A percentile compares a stretch with the other conserved stretches of the same genome.
Conservation (phyloP, 108 stramenopile genomes). For the Nitzschia sp. region DNA sequence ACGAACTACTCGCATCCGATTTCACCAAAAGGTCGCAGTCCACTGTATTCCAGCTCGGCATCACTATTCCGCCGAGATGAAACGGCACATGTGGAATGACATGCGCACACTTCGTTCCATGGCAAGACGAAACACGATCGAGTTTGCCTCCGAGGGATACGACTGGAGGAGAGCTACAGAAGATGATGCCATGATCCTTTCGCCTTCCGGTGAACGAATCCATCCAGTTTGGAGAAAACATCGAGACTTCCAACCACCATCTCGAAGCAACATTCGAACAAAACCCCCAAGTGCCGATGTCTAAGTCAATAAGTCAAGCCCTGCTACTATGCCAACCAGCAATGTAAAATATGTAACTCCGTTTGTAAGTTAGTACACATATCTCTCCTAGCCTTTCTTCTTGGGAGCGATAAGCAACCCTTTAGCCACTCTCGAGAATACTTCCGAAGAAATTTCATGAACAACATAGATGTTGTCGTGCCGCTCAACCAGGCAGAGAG, state of each 20-base stretch:
- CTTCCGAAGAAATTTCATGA: no score
- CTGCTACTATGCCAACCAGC: no score
- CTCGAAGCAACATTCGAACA: not conserved
- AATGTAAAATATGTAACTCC: no score
- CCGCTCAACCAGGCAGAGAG: no score
- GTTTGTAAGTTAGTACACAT: no score
- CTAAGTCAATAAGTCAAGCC: not conserved
- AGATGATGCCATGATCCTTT: slow-evolving; percentile 34
- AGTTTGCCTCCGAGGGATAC: slow-evolving; percentile 37
- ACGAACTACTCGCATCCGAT: slow-evolving; percentile 21
- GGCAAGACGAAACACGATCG: slow-evolving; percentile 36
- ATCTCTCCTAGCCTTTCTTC: no score
- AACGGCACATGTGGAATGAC: slow-evolving; percentile 26
- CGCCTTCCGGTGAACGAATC: slow-evolving; percentile 26
- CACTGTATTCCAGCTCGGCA: slow-evolving; percentile 31
- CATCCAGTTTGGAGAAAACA: slow-evolving; percentile 28
- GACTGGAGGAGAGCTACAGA: slow-evolving; percentile 35
- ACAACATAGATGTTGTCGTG: no score
- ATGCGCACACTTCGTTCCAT: slow-evolving; percentile 19
- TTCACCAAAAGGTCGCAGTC: slow-evolving; percentile 34
- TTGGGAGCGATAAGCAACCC: no score
- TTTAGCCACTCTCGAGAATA: no score
- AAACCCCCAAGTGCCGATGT: not conserved
- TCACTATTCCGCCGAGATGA: slow-evolving; percentile 32
- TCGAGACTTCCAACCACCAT: slow-evolving; percentile 5